Evolutionary conservation across 768 basidiomycete genomes (phyloP).

Genomic region (Pleurotus cornucopiae): DNA sequence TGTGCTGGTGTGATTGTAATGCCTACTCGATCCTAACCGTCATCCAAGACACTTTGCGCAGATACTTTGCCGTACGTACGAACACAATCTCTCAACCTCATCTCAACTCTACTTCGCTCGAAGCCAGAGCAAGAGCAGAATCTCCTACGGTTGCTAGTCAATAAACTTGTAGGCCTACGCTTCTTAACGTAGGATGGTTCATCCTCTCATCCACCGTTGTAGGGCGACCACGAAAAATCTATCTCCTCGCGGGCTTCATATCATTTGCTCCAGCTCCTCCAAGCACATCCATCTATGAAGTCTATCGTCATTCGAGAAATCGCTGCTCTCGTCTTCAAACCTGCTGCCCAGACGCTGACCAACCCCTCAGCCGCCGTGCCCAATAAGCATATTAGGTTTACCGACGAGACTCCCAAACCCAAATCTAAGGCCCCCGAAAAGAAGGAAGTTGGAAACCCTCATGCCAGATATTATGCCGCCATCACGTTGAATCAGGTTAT

Average conservation of each 20-base stretch:
- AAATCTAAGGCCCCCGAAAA: conserved; percentile 20
- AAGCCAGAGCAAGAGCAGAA: conserved; percentile 99
- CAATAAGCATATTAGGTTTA: conserved; percentile 52
- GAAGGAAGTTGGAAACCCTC: conserved; percentile 50
- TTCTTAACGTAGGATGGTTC: too few species aligned
- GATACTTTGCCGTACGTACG: conserved; percentile 88
- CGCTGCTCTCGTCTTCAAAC: conserved; percentile 70
- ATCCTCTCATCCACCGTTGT: too few species aligned
- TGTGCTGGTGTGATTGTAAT: conserved; percentile 22
- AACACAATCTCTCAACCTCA: conserved; percentile 74
- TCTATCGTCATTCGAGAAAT: conserved; percentile 84
- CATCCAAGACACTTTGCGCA: conserved; percentile 63
- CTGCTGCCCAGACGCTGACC: conserved; percentile 24
- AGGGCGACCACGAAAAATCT: conserved; percentile 88
- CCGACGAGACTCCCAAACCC: conserved; percentile 30
- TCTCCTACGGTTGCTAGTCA: conserved; percentile 83
- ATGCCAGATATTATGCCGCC: conserved; percentile 86
- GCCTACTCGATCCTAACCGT: not conserved
- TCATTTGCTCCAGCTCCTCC: conserved; percentile 83
- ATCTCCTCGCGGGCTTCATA: conserved; percentile 89
- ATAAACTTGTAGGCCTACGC: conserved; percentile 66
- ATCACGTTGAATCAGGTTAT: conserved; percentile 96
- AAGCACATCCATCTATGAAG: conserved; percentile 93
- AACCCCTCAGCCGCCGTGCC: conserved; percentile 32
- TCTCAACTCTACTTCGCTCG: conserved; percentile 75